phyloP scores from a whole-genome alignment of 768 basidiomycete genomes.

The Xerocomus brunneocitrinus region DNA sequence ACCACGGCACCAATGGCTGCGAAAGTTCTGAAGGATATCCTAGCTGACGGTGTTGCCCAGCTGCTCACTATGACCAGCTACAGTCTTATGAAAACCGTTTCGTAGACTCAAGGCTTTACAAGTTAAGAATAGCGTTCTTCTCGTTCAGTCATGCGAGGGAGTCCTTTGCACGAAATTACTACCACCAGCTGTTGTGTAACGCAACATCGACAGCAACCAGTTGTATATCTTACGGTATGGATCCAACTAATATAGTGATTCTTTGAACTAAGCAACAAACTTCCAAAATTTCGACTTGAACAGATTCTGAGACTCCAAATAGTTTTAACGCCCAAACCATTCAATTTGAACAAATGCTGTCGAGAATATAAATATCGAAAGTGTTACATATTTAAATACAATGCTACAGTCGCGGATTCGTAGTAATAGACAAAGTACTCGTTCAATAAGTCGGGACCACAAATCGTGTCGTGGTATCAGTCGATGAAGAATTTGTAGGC shows the following conservation, averaged over 20 bases:
- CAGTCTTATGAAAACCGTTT: background rate
- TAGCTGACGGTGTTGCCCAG: background rate
- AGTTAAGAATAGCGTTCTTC: background rate
- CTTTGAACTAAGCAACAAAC: background rate
- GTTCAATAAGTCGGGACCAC: too few relatives aligned
- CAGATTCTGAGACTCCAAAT: background rate
- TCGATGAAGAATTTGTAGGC: conserved; percentile 35
- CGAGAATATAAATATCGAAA: background rate
- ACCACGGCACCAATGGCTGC: background rate
- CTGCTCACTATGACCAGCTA: background rate
- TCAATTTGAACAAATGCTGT: background rate
- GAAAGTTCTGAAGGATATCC: background rate
- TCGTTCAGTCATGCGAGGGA: background rate
- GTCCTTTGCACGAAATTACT: background rate
- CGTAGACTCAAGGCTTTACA: background rate
- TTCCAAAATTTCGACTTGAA: background rate
- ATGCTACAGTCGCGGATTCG: background rate
- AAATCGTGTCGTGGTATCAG: background rate
- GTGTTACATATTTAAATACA: conserved; percentile 7
- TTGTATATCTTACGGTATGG: too few relatives aligned
- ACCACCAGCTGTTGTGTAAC: too few relatives aligned
- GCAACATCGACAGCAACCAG: too few relatives aligned
- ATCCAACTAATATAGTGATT: too few relatives aligned
- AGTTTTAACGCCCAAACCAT: background rate
- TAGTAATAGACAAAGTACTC: background rate